Evolutionary conservation across 2,329 filamentous ascomycete genomes (phyloP).

Genomic region (Incumbomyces delicatus): DNA sequence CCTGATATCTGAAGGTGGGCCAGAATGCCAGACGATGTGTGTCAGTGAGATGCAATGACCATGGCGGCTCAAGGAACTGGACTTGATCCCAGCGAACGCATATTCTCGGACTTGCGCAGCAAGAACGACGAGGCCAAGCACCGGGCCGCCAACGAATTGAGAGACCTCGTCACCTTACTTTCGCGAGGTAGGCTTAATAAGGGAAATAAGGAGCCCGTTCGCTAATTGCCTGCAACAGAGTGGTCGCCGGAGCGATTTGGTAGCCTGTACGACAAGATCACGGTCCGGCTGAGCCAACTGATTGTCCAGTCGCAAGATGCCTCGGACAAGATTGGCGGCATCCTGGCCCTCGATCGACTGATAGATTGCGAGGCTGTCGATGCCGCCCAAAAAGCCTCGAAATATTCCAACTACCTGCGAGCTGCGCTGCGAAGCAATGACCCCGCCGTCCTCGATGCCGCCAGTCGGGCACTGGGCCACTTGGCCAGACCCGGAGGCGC

Average conservation of each 20-base stretch:
- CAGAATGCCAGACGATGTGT: background rate
- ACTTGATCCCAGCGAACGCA: constrained; percentile 43
- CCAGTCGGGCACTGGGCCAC: constrained; percentile 78
- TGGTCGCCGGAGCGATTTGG: constrained; percentile 70
- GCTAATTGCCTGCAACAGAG: constrained; percentile 41
- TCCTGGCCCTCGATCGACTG: constrained; percentile 82
- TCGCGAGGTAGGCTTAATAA: constrained; percentile 31
- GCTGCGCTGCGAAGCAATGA: constrained; percentile 85
- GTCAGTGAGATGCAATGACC: constrained; percentile 14
- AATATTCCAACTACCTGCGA: constrained; percentile 84
- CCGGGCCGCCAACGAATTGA: constrained; percentile 40
- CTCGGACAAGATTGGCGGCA: constrained; percentile 79
- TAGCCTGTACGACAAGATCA: constrained; percentile 58
- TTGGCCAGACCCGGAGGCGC: constrained; percentile 88
- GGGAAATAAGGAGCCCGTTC: constrained; percentile 1
- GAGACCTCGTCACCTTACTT: constrained; percentile 36
- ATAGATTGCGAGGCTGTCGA: constrained; percentile 97
- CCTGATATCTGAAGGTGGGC: too few relatives aligned
- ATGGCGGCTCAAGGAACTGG: constrained; percentile 40
- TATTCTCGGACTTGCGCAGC: constrained; percentile 49
- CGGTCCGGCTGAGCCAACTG: constrained; percentile 56
- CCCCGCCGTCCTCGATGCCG: constrained; percentile 78
- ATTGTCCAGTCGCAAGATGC: constrained; percentile 80
- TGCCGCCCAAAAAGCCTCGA: constrained; percentile 81
- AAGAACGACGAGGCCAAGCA: constrained; percentile 43